Conservation (phyloP, 2,329 filamentous ascomycete species). For the Colletotrichum zoysiae region DNA sequence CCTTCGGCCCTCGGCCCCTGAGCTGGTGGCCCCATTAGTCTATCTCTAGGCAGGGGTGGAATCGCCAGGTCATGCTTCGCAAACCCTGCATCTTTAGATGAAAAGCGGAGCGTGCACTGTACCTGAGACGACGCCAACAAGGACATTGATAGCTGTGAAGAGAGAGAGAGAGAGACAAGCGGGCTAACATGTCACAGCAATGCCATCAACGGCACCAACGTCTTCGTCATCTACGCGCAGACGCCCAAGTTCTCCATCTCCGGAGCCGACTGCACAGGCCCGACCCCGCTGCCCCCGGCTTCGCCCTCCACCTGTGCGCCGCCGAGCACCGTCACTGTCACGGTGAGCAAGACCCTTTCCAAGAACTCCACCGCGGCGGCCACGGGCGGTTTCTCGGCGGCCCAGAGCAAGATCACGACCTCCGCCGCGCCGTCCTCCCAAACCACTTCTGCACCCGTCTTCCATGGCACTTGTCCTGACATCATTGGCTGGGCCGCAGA, state of each 20-base stretch:
- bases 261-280: conserved; percentile 48
- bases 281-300: conserved; percentile 40
- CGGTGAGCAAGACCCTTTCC: conserved; percentile 41
- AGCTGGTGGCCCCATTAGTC: conserved; percentile 1
- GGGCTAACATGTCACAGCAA: conserved; percentile 45
- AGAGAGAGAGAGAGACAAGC: not conserved
- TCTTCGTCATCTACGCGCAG: conserved; percentile 59
- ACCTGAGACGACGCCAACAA: not conserved
- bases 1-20: not conserved
- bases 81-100: conserved; percentile 13
- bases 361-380: conserved; percentile 40
- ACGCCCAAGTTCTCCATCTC: conserved; percentile 54
- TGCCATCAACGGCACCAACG: conserved; percentile 60
- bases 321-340: conserved; percentile 46
- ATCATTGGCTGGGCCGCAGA: conserved; percentile 38
- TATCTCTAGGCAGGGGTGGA: not conserved
- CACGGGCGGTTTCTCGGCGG: conserved; percentile 37
- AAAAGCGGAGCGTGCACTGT: conserved; percentile 17
- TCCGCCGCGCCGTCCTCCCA: conserved; percentile 17
- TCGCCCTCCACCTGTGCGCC: conserved; percentile 45
- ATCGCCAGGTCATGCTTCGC: conserved; percentile 10
- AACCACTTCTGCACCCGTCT: conserved; percentile 21
- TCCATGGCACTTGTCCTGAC: conserved; percentile 40
- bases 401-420: conserved; percentile 27
- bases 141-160: not conserved